Base-by-base conservation (phyloP, 495 filamentous ascomycete species). In the Hyphodiscus hymeniophilus region DNA sequence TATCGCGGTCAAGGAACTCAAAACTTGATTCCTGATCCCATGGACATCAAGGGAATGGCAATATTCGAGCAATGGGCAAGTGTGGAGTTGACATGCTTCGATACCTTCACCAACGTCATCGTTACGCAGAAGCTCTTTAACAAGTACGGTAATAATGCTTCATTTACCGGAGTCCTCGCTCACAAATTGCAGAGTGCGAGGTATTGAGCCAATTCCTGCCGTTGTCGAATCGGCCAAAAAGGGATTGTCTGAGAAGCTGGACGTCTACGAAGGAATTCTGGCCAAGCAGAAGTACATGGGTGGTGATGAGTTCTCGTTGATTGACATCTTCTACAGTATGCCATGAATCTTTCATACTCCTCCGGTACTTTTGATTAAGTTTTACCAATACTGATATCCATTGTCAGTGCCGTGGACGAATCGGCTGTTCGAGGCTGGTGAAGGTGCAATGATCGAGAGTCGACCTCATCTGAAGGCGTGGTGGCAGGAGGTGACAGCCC, bases 301-400 rank as follows among this genome's bases (percentile, higher is more conserved):
- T 5, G 42, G 42, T 1, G 16, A 31, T 15, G 16, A 31, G 15
- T 45, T 45, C 24, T 45, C 42, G 24, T 17, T 45, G 6, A 34
- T 45, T 16, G 42, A 50, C 32, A 32, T 50, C 11, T 42, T 42
- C 30, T 42, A 50, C 23, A 21, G n/a, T n/a, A n/a, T n/a, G n/a
- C n/a, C n/a, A n/a, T n/a, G n/a, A n/a, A n/a, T n/a, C n/a, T n/a
- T n/a, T n/a, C n/a, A n/a, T n/a, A n/a, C n/a, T n/a, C n/a, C n/a
- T n/a, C n/a, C n/a, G n/a, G n/a, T n/a, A n/a, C n/a, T n/a, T n/a
- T n/a, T n/a, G n/a, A n/a, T n/a, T n/a, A n/a, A n/a, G n/a, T n/a
- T n/a, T n/a, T n/a, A n/a, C n/a, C n/a, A n/a, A n/a, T n/a, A n/a
- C n/a, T n/a, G n/a, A n/a, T n/a, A n/a, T n/a, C n/a, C n/a, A n/a